phyloP scores from a whole-genome alignment of 768 basidiomycete genomes.

The Sporobolomyces phaffii region DNA sequence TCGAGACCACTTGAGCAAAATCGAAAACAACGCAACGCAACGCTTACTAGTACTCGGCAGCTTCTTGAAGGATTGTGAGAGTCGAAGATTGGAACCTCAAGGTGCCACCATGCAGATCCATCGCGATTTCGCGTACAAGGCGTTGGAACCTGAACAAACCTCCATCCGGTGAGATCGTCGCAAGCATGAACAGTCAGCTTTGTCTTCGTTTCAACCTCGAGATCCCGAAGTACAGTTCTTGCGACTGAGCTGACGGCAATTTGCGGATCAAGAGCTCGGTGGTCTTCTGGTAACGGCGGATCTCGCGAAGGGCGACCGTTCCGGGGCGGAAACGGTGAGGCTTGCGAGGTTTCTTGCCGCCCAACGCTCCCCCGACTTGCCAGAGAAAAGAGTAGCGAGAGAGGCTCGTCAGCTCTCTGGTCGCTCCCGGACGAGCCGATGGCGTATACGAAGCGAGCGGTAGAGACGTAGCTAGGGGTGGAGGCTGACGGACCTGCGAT shows the following conservation, averaged over 20 bases:
- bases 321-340: slow-evolving; percentile 51
- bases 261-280: slow-evolving; percentile 45
- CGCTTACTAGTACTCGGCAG: slow-evolving; percentile 51
- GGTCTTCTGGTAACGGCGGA: slow-evolving; percentile 48
- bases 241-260: slow-evolving; percentile 50
- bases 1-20: slow-evolving; percentile 35
- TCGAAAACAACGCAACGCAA: slow-evolving; percentile 46
- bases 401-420: too few species aligned
- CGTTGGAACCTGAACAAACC: slow-evolving; percentile 50
- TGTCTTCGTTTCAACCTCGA: too few species aligned
- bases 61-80: slow-evolving; percentile 54
- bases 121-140: slow-evolving; percentile 68
- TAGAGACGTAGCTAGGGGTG: too few species aligned
- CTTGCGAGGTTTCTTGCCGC: slow-evolving; percentile 56
- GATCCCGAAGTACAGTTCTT: too few species aligned
- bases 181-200: too few species aligned
- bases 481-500: too few species aligned
- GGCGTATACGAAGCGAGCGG: too few species aligned
- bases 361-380: too few species aligned
- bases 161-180: too few species aligned
- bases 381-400: too few species aligned
- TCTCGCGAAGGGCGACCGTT: slow-evolving; percentile 53
- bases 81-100: slow-evolving; percentile 53
- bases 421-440: too few species aligned
- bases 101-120: slow-evolving; percentile 61